Percentiles rank a stretch among this genome's conserved stretches.
Evolutionary conservation across 371 early-diverging fungal genomes (phyloP).

Genomic region (Rhizomucor miehei): DNA sequence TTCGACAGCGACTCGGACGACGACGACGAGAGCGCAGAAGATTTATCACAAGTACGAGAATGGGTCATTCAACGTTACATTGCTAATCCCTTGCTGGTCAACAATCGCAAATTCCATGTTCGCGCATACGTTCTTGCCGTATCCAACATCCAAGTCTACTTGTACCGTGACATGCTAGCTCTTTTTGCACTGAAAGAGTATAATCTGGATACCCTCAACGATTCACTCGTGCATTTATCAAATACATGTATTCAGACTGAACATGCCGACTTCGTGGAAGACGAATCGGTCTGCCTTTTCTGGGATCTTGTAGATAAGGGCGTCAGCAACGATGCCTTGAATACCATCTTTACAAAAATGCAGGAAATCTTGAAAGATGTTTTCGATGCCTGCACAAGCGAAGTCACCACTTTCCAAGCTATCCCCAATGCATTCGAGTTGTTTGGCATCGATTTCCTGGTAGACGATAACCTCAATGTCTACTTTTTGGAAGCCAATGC

Average conservation of each 20-base stretch:
- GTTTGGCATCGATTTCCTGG: conserved; percentile 71
- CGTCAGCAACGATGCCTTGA: conserved; percentile 26
- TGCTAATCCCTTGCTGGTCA: conserved; percentile 53
- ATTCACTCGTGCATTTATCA: conserved; percentile 61
- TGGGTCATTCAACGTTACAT: conserved; percentile 75
- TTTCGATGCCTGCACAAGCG: conserved; percentile 59
- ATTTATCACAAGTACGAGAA: conserved; percentile 61
- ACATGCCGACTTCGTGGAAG: conserved; percentile 49
- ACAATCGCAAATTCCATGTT: conserved; percentile 70
- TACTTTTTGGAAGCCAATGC: conserved; percentile 72
- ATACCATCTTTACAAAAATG: conserved; percentile 57
- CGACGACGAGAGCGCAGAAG: conserved; percentile 27
- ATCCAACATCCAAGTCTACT: conserved; percentile 62
- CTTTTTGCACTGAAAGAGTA: conserved; percentile 64
- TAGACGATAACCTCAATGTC: conserved; percentile 53
- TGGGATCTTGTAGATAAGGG: conserved; percentile 48
- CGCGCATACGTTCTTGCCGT: conserved; percentile 68
- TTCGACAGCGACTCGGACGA: conserved; percentile 37
- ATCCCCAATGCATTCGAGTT: conserved; percentile 67
- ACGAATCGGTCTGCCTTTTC: conserved; percentile 56
- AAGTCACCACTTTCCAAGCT: conserved; percentile 68
- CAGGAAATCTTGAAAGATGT: conserved; percentile 53
- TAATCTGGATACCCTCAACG: conserved; percentile 34
- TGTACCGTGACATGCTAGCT: conserved; percentile 67
- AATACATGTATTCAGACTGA: conserved; percentile 72